A percentile compares a stretch with the other conserved stretches of the same genome.
Evolutionary conservation across 2,329 filamentous ascomycete genomes (phyloP).

Genomic region (Neonectria ditissima): DNA sequence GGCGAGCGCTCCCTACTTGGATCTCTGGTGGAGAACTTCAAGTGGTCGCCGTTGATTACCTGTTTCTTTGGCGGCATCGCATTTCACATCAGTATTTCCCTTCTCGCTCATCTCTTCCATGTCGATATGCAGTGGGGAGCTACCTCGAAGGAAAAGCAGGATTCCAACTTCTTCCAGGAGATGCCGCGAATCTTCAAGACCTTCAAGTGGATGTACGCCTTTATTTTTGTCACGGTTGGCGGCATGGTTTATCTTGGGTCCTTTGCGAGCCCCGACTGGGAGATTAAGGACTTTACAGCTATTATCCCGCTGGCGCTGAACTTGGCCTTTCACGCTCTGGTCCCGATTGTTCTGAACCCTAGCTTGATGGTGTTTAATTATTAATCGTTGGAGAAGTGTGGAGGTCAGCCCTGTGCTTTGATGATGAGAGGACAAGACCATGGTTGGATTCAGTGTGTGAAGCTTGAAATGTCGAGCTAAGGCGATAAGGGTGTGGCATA

Average conservation of each 20-base stretch:
- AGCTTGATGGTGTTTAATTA: conserved; percentile 24
- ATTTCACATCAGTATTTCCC: conserved; percentile 55
- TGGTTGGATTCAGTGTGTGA: too few relatives aligned
- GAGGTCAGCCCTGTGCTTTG: too few relatives aligned
- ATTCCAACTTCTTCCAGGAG: conserved; percentile 68
- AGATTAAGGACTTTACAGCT: conserved; percentile 68
- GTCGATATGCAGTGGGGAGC: conserved; percentile 63
- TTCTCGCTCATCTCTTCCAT: conserved; percentile 57
- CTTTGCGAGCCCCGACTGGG: conserved; percentile 64
- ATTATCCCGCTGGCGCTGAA: conserved; percentile 70
- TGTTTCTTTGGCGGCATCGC: conserved; percentile 59
- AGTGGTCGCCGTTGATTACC: conserved; percentile 69
- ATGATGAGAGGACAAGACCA: too few relatives aligned
- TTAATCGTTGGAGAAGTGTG: too few relatives aligned
- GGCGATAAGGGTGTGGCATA: too few relatives aligned
- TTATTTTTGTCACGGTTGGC: conserved; percentile 58
- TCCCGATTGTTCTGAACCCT: conserved; percentile 13
- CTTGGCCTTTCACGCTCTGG: conserved; percentile 43
- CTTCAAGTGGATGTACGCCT: conserved; percentile 66
- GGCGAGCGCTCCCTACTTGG: conserved; percentile 63
- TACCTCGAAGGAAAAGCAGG: conserved; percentile 69
- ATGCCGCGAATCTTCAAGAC: conserved; percentile 65
- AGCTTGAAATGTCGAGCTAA: too few relatives aligned
- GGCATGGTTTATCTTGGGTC: conserved; percentile 63
- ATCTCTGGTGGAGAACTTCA: conserved; percentile 61